Evolutionary conservation across 2,329 filamentous ascomycete species (phyloP).

Genomic region (Paecilomyces sp.): DNA sequence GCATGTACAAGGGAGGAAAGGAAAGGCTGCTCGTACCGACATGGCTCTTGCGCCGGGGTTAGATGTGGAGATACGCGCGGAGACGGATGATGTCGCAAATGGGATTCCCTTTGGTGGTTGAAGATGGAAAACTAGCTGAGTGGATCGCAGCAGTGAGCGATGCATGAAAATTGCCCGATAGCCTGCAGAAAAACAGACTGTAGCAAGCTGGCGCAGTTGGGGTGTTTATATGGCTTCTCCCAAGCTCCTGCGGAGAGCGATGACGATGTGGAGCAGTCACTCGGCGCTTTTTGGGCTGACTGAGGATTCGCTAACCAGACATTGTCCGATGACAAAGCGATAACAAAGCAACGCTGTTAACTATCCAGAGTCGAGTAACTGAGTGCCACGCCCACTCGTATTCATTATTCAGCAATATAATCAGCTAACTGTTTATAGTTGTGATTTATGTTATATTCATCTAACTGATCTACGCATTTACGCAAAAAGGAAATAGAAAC

Average conservation of each 20-base stretch:
- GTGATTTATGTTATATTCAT: no score
- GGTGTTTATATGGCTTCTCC: neutral
- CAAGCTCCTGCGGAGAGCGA: conserved; percentile 1
- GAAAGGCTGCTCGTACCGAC: conserved; percentile 19
- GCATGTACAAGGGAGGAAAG: neutral
- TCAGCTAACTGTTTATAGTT: no score
- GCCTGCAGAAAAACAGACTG: neutral
- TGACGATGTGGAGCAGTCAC: conserved; percentile 3
- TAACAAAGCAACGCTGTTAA: neutral
- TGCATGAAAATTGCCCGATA: neutral
- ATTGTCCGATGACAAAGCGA: neutral
- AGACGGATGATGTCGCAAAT: conserved; percentile 3
- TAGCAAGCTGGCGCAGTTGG: neutral
- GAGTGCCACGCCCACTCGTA: neutral
- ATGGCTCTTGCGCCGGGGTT: conserved; percentile 18
- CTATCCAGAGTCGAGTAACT: neutral
- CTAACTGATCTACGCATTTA: neutral
- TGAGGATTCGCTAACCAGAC: neutral
- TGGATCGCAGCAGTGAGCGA: neutral
- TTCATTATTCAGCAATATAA: neutral
- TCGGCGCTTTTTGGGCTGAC: neutral
- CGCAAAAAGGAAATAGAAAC: neutral
- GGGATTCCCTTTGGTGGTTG: neutral
- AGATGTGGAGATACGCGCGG: conserved; percentile 12
- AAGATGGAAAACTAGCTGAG: neutral